phyloP scores from a whole-genome alignment of 75 land plant genomes.

The Pinus taeda region DNA sequence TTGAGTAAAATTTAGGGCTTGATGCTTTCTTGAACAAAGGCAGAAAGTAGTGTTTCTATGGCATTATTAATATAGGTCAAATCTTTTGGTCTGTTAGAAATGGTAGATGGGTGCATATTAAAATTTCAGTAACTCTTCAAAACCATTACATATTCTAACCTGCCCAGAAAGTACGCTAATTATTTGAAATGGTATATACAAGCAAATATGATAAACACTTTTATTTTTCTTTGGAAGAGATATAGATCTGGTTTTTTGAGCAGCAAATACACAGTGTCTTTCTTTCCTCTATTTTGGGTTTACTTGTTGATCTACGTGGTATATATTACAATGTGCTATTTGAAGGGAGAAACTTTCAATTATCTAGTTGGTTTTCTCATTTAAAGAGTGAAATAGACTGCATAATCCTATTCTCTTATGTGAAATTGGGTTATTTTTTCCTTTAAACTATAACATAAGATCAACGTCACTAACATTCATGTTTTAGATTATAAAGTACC shows the following conservation, averaged over 20 bases:
- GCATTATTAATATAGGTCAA: neutral
- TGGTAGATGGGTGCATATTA: neutral
- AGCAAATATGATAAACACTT: too few species aligned
- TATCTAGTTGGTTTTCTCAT: neutral
- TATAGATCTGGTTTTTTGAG: too few species aligned
- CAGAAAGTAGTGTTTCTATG: neutral
- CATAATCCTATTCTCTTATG: neutral
- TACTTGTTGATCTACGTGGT: neutral
- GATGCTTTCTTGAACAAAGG: neutral
- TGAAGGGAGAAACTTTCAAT: neutral
- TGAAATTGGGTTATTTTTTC: neutral
- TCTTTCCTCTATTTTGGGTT: neutral
- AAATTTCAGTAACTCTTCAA: neutral
- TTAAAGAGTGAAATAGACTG: neutral
- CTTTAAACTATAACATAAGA: neutral
- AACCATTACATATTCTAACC: neutral
- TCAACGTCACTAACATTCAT: neutral
- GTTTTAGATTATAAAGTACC: neutral
- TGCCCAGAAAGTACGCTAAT: too few species aligned
- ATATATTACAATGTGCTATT: neutral
- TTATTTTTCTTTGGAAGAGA: too few species aligned
- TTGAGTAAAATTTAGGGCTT: neutral
- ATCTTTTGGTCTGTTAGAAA: neutral
- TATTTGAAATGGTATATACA: neutral
- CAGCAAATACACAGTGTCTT: too few species aligned